A percentile compares a stretch with the other conserved stretches of the same genome.
Evolutionary conservation across 768 basidiomycete genomes (phyloP).

Genomic region (Auriculariales sp.): DNA sequence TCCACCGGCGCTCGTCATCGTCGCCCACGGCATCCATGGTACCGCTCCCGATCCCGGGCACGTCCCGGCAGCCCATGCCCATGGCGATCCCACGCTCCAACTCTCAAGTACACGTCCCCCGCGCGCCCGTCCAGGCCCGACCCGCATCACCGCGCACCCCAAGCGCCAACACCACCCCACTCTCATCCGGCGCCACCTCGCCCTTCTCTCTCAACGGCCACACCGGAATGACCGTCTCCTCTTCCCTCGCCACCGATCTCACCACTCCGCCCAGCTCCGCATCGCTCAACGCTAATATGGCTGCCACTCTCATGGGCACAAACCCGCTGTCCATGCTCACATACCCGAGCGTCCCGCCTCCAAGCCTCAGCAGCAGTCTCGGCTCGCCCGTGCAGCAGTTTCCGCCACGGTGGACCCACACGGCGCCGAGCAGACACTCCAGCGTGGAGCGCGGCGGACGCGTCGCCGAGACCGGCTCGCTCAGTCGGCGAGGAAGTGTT

Average conservation of each 20-base stretch:
- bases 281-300: slow-evolving; percentile 30
- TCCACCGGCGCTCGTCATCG: slow-evolving; percentile 40
- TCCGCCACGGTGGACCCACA: slow-evolving; percentile 9
- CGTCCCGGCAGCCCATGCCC: too few relatives aligned
- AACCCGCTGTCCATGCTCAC: slow-evolving; percentile 33
- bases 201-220: slow-evolving; percentile 47
- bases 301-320: slow-evolving; percentile 16
- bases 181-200: slow-evolving; percentile 50
- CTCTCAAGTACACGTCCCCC: slow-evolving; percentile 41
- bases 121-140: not conserved
- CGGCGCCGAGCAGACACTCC: slow-evolving; percentile 21
- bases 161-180: slow-evolving; percentile 39
- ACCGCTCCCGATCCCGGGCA: slow-evolving; percentile 10
- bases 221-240: slow-evolving; percentile 24
- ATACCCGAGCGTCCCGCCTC: slow-evolving; percentile 76
- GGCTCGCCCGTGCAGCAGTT: slow-evolving; percentile 49
- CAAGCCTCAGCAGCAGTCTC: slow-evolving; percentile 64
- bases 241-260: slow-evolving; percentile 45
- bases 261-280: slow-evolving; percentile 64
- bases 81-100: slow-evolving; percentile 67
- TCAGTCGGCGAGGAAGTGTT: slow-evolving; percentile 16
- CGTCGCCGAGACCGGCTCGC: slow-evolving; percentile 52
- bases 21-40: slow-evolving; percentile 15
- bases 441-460: slow-evolving; percentile 23
- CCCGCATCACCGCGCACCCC: slow-evolving; percentile 23